Evolutionary conservation across 148 eudicot genomes (phyloP).

Genomic region (Camellia granthamiana): DNA sequence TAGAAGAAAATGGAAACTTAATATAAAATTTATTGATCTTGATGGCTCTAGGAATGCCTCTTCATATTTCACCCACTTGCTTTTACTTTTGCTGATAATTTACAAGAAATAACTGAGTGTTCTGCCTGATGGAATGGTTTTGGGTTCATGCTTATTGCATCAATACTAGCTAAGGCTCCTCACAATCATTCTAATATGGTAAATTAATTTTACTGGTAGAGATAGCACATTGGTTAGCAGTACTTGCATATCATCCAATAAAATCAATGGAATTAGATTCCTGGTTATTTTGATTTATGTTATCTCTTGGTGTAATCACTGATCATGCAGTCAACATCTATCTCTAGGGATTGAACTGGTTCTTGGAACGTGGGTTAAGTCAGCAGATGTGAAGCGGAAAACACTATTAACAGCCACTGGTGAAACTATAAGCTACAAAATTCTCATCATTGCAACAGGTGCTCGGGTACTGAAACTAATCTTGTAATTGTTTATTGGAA

Average conservation of each 20-base stretch:
- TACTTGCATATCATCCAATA: background rate
- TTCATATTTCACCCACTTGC: background rate
- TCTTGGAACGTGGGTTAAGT: conserved; percentile 86
- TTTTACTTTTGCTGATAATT: background rate
- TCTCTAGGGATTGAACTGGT: conserved; percentile 85
- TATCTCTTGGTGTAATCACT: conserved; percentile 8
- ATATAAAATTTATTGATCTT: background rate
- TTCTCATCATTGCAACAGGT: conserved; percentile 95
- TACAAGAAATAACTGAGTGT: background rate
- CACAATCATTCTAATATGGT: background rate
- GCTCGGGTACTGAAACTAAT: conserved; percentile 81
- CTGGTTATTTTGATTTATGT: background rate
- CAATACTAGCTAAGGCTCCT: background rate
- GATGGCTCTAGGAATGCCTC: background rate
- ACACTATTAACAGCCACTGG: conserved; percentile 84
- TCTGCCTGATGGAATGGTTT: background rate
- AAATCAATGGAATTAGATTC: background rate
- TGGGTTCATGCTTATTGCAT: background rate
- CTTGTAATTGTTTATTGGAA: conserved; percentile 8
- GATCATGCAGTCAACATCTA: background rate
- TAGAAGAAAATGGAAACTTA: background rate
- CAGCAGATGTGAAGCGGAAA: conserved; percentile 92
- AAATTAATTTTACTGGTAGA: background rate
- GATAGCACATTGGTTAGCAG: background rate
- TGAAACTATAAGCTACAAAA: conserved; percentile 92